Evolutionary conservation across 1,284 basidiomycete genomes (phyloP).

Genomic region (Puccinia horiana): DNA sequence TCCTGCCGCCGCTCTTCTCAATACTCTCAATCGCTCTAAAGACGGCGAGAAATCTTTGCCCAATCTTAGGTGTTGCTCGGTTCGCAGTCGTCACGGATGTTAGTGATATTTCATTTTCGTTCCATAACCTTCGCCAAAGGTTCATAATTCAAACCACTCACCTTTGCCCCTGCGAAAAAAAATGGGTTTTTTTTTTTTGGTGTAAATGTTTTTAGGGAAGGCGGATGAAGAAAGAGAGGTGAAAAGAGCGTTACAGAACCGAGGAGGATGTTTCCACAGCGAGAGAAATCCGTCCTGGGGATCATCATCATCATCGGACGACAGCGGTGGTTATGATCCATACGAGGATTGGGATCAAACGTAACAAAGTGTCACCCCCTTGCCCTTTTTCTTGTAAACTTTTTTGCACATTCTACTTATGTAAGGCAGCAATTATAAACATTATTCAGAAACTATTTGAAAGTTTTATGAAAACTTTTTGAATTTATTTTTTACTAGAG

Average conservation of each 20-base stretch:
- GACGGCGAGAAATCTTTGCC: background rate
- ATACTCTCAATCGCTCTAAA: background rate
- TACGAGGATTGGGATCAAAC: too few species aligned
- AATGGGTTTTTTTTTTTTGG: background rate
- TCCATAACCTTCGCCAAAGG: too few species aligned
- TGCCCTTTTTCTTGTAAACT: too few species aligned
- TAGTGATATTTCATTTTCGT: background rate
- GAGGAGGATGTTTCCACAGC: background rate
- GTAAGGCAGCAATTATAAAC: too few species aligned
- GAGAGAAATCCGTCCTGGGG: background rate
- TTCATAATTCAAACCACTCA: background rate
- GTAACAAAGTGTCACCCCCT: too few species aligned
- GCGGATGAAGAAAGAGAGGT: background rate
- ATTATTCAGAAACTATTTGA: too few species aligned
- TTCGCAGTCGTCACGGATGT: background rate
- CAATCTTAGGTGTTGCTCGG: constrained; percentile 1
- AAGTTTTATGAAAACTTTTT: too few species aligned
- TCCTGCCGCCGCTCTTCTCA: background rate
- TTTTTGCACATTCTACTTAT: too few species aligned
- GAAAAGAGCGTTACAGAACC: background rate
- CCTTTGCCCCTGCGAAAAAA: too few species aligned
- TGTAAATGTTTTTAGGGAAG: background rate
- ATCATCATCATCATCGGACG: too few species aligned
- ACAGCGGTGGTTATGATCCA: too few species aligned
- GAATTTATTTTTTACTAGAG: too few species aligned